A percentile compares a stretch with the other conserved stretches of the same genome.
phyloP scores from a whole-genome alignment of 495 filamentous ascomycete species.

The Parmelia sp. region DNA sequence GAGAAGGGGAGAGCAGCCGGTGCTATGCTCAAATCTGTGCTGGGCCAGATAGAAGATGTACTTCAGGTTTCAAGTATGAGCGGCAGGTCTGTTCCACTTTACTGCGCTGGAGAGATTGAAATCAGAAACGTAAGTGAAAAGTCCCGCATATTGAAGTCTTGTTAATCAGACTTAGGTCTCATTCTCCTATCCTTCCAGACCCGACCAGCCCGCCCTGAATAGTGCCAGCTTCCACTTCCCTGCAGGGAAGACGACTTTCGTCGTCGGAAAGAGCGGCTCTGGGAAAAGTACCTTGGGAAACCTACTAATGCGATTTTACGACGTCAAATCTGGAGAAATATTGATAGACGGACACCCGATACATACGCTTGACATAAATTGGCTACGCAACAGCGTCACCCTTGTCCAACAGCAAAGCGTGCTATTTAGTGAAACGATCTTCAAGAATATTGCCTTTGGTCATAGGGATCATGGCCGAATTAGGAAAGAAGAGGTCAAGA shows the following conservation, averaged over 20 bases:
- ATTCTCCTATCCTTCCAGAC: constrained; percentile 79
- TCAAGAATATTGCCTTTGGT: constrained; percentile 76
- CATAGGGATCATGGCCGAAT: constrained; percentile 43
- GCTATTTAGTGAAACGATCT: constrained; percentile 78
- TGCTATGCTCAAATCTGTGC: constrained; percentile 46
- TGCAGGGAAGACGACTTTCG: constrained; percentile 66
- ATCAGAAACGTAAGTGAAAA: constrained; percentile 57
- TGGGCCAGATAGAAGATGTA: constrained; percentile 33
- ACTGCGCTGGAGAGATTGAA: constrained; percentile 60
- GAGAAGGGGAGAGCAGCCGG: constrained; percentile 76
- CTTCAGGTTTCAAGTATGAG: constrained; percentile 28
- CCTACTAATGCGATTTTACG: constrained; percentile 71
- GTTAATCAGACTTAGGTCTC: constrained; percentile 49
- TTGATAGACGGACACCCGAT: constrained; percentile 60
- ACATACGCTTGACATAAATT: constrained; percentile 55
- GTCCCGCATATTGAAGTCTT: not conserved
- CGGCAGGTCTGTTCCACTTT: constrained; percentile 29
- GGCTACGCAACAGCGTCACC: constrained; percentile 74
- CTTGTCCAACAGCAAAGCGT: constrained; percentile 77
- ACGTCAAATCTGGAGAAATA: constrained; percentile 58
- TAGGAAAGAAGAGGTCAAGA: constrained; percentile 47
- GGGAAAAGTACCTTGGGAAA: constrained; percentile 89
- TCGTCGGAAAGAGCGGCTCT: constrained; percentile 82
- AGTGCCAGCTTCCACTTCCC: constrained; percentile 61
- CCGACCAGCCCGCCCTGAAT: constrained; percentile 53